Evolutionary conservation across 257 asterid species (phyloP).

Genomic region (Osmanthus fragrans): DNA sequence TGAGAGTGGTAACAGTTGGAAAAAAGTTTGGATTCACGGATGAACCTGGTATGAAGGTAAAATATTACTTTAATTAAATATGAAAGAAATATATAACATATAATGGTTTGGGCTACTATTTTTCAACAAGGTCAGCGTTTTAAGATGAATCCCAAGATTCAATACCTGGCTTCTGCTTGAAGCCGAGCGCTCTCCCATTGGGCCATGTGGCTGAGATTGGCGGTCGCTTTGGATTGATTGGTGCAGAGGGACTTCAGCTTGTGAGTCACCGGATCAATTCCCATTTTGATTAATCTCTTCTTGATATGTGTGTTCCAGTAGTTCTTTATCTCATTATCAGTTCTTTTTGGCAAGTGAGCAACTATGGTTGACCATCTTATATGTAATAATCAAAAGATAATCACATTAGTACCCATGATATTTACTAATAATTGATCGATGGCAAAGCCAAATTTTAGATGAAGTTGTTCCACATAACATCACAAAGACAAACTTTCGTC

Average conservation of each 20-base stretch:
- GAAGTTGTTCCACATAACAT: too few relatives aligned
- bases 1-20: not conserved
- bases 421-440: too few relatives aligned
- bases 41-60: not conserved
- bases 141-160: not conserved
- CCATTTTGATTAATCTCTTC: constrained; percentile 32
- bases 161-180: constrained; percentile 35
- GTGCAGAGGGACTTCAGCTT: constrained; percentile 20
- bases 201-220: constrained; percentile 37
- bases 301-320: constrained; percentile 39
- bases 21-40: constrained; percentile 18
- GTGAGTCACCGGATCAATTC: constrained; percentile 43
- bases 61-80: not conserved
- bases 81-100: not conserved
- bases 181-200: constrained; percentile 50
- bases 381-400: not conserved
- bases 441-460: too few relatives aligned
- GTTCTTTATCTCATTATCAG: constrained; percentile 45
- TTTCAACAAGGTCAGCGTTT: not conserved
- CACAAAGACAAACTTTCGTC: too few relatives aligned
- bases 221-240: constrained; percentile 9
- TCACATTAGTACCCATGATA: not conserved
- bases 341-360: constrained; percentile 30
- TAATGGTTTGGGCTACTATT: not conserved
- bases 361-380: constrained; percentile 42